A percentile compares a stretch with the other conserved stretches of the same genome.
These are phyloP conservation scores for Meripilus lineatus DNA, from an alignment of 1,284 basidiomycete genomes.

Conservation along the genomic window DNA sequence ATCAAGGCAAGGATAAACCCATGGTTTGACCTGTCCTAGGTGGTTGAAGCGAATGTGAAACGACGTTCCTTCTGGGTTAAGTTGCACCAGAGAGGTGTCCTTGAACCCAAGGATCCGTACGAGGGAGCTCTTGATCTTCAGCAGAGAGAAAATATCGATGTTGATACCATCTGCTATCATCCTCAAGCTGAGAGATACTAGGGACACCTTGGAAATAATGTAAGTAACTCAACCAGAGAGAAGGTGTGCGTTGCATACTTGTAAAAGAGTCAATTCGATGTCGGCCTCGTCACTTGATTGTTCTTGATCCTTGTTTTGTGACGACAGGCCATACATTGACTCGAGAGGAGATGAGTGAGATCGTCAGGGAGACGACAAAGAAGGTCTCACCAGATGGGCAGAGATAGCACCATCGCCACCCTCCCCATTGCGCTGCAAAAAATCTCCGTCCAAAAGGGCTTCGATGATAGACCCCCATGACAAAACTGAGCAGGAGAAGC, in stretches of 20 bases:
- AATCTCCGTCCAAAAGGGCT: slow-evolving; percentile 51
- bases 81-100: slow-evolving; percentile 41
- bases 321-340: slow-evolving; percentile 45
- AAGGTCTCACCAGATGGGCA: slow-evolving; percentile 36
- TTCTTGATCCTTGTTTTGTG: slow-evolving; percentile 12
- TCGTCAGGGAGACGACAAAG: not conserved
- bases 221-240: not conserved
- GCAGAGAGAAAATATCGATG: slow-evolving; percentile 44
- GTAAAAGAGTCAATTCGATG: slow-evolving; percentile 35
- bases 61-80: slow-evolving; percentile 39
- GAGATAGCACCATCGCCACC: slow-evolving; percentile 37
- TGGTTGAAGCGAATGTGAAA: slow-evolving; percentile 52
- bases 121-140: slow-evolving; percentile 61
- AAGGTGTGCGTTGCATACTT: slow-evolving; percentile 31
- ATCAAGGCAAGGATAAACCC: slow-evolving; percentile 50
- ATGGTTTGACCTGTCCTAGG: slow-evolving; percentile 35
- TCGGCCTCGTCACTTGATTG: slow-evolving; percentile 34
- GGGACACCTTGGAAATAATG: slow-evolving; percentile 37
- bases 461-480: slow-evolving; percentile 60
- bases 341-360: slow-evolving; percentile 15
- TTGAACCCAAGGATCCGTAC: slow-evolving; percentile 51
- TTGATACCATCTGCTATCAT: slow-evolving; percentile 60
- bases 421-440: slow-evolving; percentile 32
- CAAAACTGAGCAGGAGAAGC: slow-evolving; percentile 39
- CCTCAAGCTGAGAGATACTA: slow-evolving; percentile 53